These are phyloP conservation scores for Alopecurus myosuroides DNA, from an alignment of 176 grass and related monocot genomes.

Conservation along the genomic window DNA sequence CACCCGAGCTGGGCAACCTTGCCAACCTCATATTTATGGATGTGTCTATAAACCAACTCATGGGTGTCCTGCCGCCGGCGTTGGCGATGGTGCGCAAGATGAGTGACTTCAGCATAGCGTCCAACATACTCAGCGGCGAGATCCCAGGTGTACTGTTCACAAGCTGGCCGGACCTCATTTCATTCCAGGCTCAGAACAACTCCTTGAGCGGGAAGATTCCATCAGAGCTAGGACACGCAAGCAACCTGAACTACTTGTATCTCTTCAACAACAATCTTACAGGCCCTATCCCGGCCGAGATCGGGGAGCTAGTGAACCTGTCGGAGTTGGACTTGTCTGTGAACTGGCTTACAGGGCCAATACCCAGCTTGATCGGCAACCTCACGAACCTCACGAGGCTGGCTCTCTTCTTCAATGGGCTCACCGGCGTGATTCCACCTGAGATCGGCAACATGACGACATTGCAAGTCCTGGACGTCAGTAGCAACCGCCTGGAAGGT, in stretches of 20 bases:
- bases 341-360: slow-evolving; percentile 38
- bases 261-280: slow-evolving; percentile 37
- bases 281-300: slow-evolving; percentile 32
- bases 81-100: neutral
- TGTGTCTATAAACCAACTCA: neutral
- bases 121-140: neutral
- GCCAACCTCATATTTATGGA: neutral
- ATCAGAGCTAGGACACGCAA: slow-evolving; percentile 22
- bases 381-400: slow-evolving; percentile 35
- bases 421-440: slow-evolving; percentile 42
- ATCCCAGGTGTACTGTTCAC: neutral
- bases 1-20: slow-evolving; percentile 21
- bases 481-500: slow-evolving; percentile 45
- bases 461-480: slow-evolving; percentile 40
- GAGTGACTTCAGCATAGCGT: neutral
- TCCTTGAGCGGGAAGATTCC: slow-evolving; percentile 29
- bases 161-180: neutral
- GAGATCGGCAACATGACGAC: slow-evolving; percentile 55
- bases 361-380: slow-evolving; percentile 45
- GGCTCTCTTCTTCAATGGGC: slow-evolving; percentile 46
- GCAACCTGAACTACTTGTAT: neutral
- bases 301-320: slow-evolving; percentile 32
- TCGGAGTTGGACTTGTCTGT: slow-evolving; percentile 13
- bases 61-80: neutral
- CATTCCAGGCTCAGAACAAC: slow-evolving; percentile 37